Evolutionary conservation across 2,329 filamentous ascomycete genomes (phyloP), one percentile per base, ranked within the genome.

Genomic region (Ilyonectria robusta): DNA sequence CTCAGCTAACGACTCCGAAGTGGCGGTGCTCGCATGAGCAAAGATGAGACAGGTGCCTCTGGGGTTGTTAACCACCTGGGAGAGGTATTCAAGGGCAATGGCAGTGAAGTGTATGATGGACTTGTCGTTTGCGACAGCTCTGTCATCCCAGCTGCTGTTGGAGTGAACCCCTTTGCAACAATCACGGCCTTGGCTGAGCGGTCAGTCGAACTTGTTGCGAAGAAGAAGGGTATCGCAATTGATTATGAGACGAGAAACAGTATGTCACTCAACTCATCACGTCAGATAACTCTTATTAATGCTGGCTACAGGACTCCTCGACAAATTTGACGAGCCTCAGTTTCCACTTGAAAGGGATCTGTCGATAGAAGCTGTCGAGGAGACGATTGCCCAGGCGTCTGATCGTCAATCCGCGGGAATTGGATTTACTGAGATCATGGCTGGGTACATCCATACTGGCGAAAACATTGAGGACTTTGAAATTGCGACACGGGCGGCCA

Each of bases 151-250:
- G 85, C 86, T 8, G 86, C 91, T 1, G 81, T 93, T 2, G 86
- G 90, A 15, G 88, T 89, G 3, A 93, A 93, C 72, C 91, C 91
- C 0, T 86, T 92, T 59, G 91, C 91, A 1, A 93, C 91, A 1
- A 93, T 93, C 69, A 87, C 90, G 0, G 91, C 91, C 3, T 84
- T 93, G 21, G 90, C 91, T 0, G 91, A 93, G 78, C 83, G 91
- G 10, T 87, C 87, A 0, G 84, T 92, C 7, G 86, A 88, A 40
- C 21, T 64, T 13, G 61, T 56, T n/a, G 63, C 68, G 1, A 23
- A 51, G 54, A 65, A 60, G 15, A 40, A 60, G n/a, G 66, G 59
- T 7, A 68, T 69, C 10, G 19, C 33, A 2, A 69, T 72, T 26
- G 68, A 70, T 54, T 70, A 70, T 37, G 63, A 69, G 15, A 70